Percentiles rank a stretch among this genome's conserved stretches.
phyloP scores from a whole-genome alignment of 176 grass and related monocot genomes.

The Microstegium vimineum region DNA sequence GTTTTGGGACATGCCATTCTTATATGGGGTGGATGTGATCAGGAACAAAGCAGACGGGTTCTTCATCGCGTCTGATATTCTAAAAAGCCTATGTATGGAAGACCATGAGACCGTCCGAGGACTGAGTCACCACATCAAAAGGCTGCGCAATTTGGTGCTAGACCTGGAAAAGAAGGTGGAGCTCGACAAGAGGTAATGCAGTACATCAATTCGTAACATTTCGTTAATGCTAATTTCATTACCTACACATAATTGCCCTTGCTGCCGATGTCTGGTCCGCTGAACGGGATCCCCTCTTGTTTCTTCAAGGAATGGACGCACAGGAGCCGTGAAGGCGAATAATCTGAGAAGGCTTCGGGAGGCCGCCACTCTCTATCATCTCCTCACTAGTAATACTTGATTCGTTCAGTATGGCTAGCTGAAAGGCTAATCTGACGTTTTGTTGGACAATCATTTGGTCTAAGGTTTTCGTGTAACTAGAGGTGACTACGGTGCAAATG shows the following conservation, averaged over 20 bases:
- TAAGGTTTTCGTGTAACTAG: neutral
- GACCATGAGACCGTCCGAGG: conserved; percentile 13
- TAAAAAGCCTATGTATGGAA: conserved; percentile 50
- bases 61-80: conserved; percentile 47
- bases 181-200: conserved; percentile 46
- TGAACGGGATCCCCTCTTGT: neutral
- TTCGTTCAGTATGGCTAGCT: neutral
- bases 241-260: neutral
- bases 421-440: neutral
- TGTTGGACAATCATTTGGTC: neutral
- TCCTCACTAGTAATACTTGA: conserved; percentile 1
- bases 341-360: conserved; percentile 27
- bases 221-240: neutral
- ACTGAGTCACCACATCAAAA: conserved; percentile 28
- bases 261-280: neutral
- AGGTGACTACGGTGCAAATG: neutral
- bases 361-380: conserved; percentile 22
- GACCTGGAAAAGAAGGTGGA: conserved; percentile 55
- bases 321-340: conserved; percentile 15
- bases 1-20: neutral
- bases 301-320: conserved; percentile 31
- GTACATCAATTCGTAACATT: neutral
- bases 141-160: conserved; percentile 35
- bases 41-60: conserved; percentile 52
- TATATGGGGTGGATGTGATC: neutral